Conservation (phyloP, 2,329 filamentous ascomycete species). For the Thermothelomyces thermophilus region DNA sequence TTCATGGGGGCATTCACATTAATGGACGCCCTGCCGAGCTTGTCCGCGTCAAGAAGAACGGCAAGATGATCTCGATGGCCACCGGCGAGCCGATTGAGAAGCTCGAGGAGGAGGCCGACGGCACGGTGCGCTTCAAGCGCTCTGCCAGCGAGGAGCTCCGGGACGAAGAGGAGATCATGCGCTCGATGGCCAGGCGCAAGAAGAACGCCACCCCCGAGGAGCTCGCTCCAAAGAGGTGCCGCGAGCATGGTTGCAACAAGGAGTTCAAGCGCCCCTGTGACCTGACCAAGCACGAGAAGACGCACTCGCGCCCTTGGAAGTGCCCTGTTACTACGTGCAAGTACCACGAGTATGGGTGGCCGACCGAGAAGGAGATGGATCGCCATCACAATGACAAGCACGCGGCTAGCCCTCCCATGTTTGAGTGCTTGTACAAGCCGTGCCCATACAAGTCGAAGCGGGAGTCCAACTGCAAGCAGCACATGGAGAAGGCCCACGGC, state of each 20-base stretch:
- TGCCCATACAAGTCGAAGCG: constrained; percentile 96
- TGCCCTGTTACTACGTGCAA: constrained; percentile 78
- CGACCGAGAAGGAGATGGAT: constrained; percentile 95
- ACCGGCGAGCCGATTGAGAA: constrained; percentile 58
- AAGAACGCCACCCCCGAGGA: constrained; percentile 86
- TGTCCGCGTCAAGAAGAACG: constrained; percentile 73
- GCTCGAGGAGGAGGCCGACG: constrained; percentile 41
- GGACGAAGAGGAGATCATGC: constrained; percentile 75
- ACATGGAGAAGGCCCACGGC: constrained; percentile 76
- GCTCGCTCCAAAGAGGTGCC: constrained; percentile 71
- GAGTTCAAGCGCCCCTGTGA: constrained; percentile 97
- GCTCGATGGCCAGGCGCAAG: constrained; percentile 93
- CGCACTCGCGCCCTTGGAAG: constrained; percentile 94
- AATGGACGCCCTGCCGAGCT: constrained; percentile 80
- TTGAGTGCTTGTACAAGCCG: constrained; percentile 71
- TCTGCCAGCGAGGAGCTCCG: constrained; percentile 63
- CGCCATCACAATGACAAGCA: constrained; percentile 97
- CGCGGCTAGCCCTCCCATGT: constrained; percentile 70
- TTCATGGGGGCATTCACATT: constrained; percentile 73
- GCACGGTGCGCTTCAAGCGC: constrained; percentile 53
- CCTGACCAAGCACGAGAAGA: constrained; percentile 96
- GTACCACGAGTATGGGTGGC: constrained; percentile 85
- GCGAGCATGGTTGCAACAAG: constrained; percentile 71
- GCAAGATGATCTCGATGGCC: constrained; percentile 70
- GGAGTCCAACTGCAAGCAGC: constrained; percentile 77